A percentile compares a stretch with the other conserved stretches of the same genome.
Conservation (phyloP, 208 protist species). For the Balamuthia mandrillaris region DNA sequence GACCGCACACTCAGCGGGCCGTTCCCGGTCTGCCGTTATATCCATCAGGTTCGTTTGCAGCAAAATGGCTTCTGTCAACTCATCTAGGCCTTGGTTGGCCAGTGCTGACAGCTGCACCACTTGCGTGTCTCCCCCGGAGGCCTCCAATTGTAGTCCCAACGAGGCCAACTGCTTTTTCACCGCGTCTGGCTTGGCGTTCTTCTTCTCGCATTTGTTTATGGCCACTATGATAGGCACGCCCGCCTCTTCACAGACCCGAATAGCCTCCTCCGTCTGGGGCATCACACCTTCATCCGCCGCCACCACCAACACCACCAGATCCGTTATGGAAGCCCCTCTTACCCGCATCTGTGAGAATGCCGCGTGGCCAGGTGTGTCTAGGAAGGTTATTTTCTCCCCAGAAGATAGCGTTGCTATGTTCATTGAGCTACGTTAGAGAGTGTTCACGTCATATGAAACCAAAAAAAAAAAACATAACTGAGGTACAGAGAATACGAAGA, state of each 20-base stretch:
- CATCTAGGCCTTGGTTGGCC: conserved; percentile 71
- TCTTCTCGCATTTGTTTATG: conserved; percentile 94
- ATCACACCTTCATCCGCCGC: conserved; percentile 92
- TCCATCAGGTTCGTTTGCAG: conserved; percentile 88
- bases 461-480: no score
- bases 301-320: conserved; percentile 93
- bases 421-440: neutral
- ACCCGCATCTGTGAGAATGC: conserved; percentile 92
- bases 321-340: conserved; percentile 85
- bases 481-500: conserved; percentile 3
- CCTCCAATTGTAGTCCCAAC: conserved; percentile 82
- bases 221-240: conserved; percentile 87
- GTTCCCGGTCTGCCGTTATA: conserved; percentile 73
- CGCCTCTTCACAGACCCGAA: conserved; percentile 41
- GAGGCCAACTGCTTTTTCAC: conserved; percentile 72
- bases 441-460: neutral
- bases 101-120: conserved; percentile 83
- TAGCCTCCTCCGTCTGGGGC: conserved; percentile 81
- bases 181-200: conserved; percentile 72
- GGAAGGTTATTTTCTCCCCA: conserved; percentile 83
- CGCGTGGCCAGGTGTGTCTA: conserved; percentile 96
- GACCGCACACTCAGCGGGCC: conserved; percentile 80
- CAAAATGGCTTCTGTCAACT: conserved; percentile 83
- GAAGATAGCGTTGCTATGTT: conserved; percentile 24
- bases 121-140: conserved; percentile 89